Evolutionary conservation across 2,329 filamentous ascomycete species (phyloP), one percentile per base, ranked within the genome.

Genomic region (Beauveria australis): DNA sequence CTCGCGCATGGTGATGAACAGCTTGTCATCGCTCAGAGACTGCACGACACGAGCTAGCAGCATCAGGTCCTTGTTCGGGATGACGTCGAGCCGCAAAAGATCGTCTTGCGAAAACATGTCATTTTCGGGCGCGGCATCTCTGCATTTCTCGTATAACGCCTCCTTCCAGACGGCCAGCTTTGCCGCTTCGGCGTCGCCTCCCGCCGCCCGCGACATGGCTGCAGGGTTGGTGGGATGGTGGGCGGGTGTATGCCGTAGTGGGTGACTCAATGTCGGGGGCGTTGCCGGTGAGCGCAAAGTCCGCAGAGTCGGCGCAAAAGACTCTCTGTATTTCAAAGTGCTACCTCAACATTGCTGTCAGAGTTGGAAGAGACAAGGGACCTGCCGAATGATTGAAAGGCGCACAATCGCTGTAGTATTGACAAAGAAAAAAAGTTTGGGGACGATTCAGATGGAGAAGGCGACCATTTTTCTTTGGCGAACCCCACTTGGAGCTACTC

Each of bases 51-150:
- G 73, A 60, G 84, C 71, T 24, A 87, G 78, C 52, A 81, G 76
- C 68, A 77, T 71, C 63, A 84, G 71, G 69, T 86, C 80, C 63
- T 80, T 75, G 54, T 81, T 79, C 5, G 83, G 82, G 53, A 87
- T 79, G 64, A 87, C 76, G 61, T 79, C 78, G 61, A 86, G 76
- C 28, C 78, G 78, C 61, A 83, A 72, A 44, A 88, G 74, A 65
- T 86, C 83, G 41, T 80, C 76, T 68, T 87, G 84, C 14, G 78
- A 79, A 71, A 86, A 86, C 55, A 83, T 72, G 52, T 76, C 75
- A 43, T 76, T 73, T 48, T 76, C 73, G 63, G 77, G 74, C 63
- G 78, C 77, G 19, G 77, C 76, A 63, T 81, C 78, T 65, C 76
- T 75, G 66, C 80, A 82, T 37, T 78, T 77, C 53, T 83, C 78